Evolutionary conservation across 2,329 filamentous ascomycete species (phyloP).

Genomic region (Septoria petroselini): DNA sequence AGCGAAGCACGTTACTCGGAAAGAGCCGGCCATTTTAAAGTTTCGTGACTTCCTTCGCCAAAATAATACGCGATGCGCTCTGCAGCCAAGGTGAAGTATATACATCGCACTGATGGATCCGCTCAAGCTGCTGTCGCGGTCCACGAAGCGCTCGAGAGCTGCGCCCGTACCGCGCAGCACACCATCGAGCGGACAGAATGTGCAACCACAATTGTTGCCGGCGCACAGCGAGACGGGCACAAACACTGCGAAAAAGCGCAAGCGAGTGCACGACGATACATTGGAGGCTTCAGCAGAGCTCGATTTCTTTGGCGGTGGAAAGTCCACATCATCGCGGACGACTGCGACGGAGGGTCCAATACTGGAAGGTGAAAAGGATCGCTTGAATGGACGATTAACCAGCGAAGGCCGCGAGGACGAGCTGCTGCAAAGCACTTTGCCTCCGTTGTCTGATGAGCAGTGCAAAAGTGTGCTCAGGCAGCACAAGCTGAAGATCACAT

Average conservation of each 20-base stretch:
- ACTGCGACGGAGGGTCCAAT: not conserved
- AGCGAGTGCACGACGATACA: conserved; percentile 38
- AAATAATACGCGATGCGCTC: not conserved
- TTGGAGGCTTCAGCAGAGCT: conserved; percentile 37
- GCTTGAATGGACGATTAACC: not conserved
- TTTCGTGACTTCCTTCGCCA: not conserved
- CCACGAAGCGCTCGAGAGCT: conserved; percentile 57
- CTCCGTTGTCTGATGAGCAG: conserved; percentile 17
- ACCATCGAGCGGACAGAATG: conserved; percentile 62
- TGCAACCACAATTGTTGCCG: conserved; percentile 65
- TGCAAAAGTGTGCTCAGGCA: conserved; percentile 36
- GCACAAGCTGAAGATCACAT: conserved; percentile 37
- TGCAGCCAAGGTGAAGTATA: not conserved
- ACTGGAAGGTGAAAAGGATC: not conserved
- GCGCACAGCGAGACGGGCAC: conserved; percentile 28
- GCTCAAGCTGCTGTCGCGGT: conserved; percentile 68
- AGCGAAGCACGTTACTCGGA: not conserved
- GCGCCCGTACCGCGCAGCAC: conserved; percentile 45
- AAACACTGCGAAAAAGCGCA: conserved; percentile 41
- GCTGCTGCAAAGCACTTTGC: not conserved
- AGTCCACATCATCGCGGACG: not conserved
- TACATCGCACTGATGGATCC: conserved; percentile 59
- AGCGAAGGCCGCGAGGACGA: not conserved
- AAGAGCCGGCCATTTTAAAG: not conserved
- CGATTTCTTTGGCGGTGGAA: conserved; percentile 43